Conservation (phyloP, 306 rosid genomes). For the Albizia julibrissin region DNA sequence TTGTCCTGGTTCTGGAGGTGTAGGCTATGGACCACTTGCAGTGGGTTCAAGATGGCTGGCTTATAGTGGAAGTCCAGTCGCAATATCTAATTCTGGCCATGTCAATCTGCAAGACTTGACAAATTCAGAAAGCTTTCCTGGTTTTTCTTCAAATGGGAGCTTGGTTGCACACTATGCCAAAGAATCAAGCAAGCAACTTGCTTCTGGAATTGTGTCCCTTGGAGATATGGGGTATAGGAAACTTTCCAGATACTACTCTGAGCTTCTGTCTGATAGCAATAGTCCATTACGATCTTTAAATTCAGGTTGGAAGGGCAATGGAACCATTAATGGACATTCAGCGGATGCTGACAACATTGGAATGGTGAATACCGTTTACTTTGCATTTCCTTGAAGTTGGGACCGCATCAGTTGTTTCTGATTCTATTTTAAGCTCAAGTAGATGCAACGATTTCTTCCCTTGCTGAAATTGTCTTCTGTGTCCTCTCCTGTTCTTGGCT, state of each 20-base stretch:
- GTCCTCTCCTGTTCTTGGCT: not conserved
- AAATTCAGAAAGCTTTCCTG: constrained; percentile 69
- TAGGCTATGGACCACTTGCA: constrained; percentile 94
- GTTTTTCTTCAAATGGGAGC: constrained; percentile 82
- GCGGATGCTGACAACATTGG: constrained; percentile 72
- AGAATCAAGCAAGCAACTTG: constrained; percentile 96
- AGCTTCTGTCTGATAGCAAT: constrained; percentile 62
- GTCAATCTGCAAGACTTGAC: constrained; percentile 78
- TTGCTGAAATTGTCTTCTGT: constrained; percentile 10
- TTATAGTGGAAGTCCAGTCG: constrained; percentile 82
- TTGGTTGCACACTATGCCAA: constrained; percentile 93
- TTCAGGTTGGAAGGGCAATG: constrained; percentile 59
- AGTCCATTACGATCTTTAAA: constrained; percentile 54
- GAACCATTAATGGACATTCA: constrained; percentile 59
- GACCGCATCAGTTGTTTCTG: not conserved
- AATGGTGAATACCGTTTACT: constrained; percentile 62
- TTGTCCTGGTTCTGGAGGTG: constrained; percentile 70
- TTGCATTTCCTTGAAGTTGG: constrained; percentile 25
- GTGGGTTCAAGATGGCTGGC: constrained; percentile 97
- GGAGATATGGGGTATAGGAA: constrained; percentile 97
- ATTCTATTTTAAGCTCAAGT: not conserved
- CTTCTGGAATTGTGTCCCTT: constrained; percentile 79
- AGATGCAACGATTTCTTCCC: not conserved
- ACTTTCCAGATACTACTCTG: constrained; percentile 84
- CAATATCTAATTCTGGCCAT: constrained; percentile 54